Conservation (phyloP, 352 stramenopile genomes). For the Phytophthora cryptogea region DNA sequence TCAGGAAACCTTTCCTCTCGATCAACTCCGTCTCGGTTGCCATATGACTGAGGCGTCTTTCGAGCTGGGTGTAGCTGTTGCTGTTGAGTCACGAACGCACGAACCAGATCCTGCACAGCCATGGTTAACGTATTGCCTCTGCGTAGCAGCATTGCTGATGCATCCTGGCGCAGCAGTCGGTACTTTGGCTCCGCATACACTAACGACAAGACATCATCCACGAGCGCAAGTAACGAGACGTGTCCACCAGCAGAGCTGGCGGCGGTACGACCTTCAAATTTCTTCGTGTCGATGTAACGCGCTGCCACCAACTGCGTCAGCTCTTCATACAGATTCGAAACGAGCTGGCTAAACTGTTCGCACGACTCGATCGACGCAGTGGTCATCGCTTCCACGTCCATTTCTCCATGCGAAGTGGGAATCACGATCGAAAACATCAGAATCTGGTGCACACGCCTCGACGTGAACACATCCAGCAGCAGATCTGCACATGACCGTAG, state of each 20-base stretch:
- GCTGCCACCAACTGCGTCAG: background rate
- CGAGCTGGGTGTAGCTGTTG: constrained; percentile 1
- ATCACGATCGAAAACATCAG: background rate
- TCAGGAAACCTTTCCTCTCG: too few species aligned
- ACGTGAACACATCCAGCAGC: constrained; percentile 2
- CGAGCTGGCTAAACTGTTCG: constrained; percentile 5
- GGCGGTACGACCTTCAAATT: background rate
- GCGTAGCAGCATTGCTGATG: constrained; percentile 5
- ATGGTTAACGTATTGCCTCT: background rate
- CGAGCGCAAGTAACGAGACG: constrained; percentile 1
- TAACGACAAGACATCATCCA: constrained; percentile 17
- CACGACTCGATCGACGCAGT: background rate
- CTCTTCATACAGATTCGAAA: constrained; percentile 3
- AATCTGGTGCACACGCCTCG: constrained; percentile 4
- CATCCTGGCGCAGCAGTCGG: background rate
- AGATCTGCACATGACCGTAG: constrained; percentile 8
- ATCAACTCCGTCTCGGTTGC: too few species aligned
- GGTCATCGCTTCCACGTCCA: background rate
- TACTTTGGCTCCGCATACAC: constrained; percentile 16
- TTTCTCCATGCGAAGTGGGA: background rate
- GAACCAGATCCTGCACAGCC: background rate
- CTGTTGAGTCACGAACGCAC: constrained; percentile 1
- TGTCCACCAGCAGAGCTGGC: background rate
- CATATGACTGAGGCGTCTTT: background rate
- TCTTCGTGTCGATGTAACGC: background rate